Base-by-base conservation (phyloP, 257 asterid genomes). In the Buddleja alternifolia region DNA sequence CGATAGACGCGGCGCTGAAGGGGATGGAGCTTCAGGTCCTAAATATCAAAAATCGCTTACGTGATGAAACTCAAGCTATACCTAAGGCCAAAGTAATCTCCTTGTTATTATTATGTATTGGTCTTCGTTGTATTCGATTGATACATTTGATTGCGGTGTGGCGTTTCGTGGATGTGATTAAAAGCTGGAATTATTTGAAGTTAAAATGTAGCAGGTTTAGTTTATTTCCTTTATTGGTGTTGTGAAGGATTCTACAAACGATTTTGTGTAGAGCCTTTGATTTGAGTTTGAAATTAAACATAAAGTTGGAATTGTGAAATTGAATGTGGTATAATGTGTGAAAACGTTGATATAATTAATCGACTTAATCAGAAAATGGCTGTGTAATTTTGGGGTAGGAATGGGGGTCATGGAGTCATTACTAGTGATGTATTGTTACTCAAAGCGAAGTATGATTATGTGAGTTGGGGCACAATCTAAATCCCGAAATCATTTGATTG, bases 21-120 rank as follows among this genome's bases (percentile, higher is more conserved):
- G 92, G 78, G 1, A 86, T 93, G 97, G 97, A 93, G 86, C 88
- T 93, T 68, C 99, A 93, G 84, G 96, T 93, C 63, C 89, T 76
- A 65, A 82, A 85, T 57, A 88, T 93, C 64, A 89, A 84, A 76
- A 73, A 77, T 70, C 87, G 96, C 10, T 21, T 88, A 73, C 92
- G 86, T 41, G 96, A 93, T 45, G 99, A 93, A 73, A 75, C 85
- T 60, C 88, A 80, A 69, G 95, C 95, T 63, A 88, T 93, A 19
- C 97, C 99, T 68, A 93, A 93, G 73, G 95, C 96, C 69, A 88
- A 90, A 72, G 99, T 84, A 80, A 44, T 39, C 15, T 63, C 42
- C n/a, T n/a, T n/a, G 50, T 15, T 32, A 19, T 2, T 63, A 11
- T 50, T 15, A n/a, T n/a, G n/a, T 19, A 12, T 70, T n/a, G n/a